These are phyloP conservation scores for Ogataea parapolymorpha DNA, from an alignment of 805 yeast species.

Conservation along the genomic window DNA sequence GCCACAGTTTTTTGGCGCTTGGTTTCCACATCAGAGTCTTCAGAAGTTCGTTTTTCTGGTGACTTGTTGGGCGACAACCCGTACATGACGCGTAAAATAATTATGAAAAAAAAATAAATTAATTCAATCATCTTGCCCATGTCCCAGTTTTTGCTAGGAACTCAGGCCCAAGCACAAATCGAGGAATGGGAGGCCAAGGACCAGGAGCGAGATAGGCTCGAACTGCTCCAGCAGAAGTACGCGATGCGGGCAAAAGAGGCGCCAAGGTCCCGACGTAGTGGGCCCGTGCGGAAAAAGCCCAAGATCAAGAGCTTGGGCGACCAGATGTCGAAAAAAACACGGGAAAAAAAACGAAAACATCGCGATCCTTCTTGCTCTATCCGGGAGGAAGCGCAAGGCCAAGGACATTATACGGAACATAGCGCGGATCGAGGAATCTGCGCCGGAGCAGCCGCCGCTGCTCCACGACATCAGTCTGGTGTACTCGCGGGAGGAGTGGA, in stretches of 20 bases:
- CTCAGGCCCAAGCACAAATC: constrained; percentile 22
- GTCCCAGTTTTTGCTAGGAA: constrained; percentile 18
- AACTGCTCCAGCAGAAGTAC: constrained; percentile 9
- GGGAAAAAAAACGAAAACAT: constrained; percentile 10
- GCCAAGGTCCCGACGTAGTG: constrained; percentile 1
- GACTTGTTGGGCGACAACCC: constrained; percentile 19
- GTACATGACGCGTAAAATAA: constrained; percentile 10
- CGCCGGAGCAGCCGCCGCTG: neutral
- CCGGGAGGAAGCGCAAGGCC: constrained; percentile 31
- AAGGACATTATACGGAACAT: constrained; percentile 27
- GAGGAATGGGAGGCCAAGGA: constrained; percentile 23
- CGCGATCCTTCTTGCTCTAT: constrained; percentile 25
- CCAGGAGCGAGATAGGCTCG: constrained; percentile 6
- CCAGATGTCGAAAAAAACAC: constrained; percentile 22
- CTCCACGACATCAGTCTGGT: constrained; percentile 17
- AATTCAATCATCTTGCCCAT: neutral
- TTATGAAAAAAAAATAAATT: neutral
- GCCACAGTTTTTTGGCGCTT: constrained; percentile 5
- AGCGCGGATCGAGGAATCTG: constrained; percentile 14
- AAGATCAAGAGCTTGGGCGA: constrained; percentile 24
- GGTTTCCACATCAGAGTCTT: constrained; percentile 3
- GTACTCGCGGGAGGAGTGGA: constrained; percentile 31
- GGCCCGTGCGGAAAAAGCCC: constrained; percentile 4
- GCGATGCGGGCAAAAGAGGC: constrained; percentile 1
- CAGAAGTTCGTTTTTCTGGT: constrained; percentile 12